Evolutionary conservation across 257 asterid species (phyloP).

Genomic region (Solanum piurae): DNA sequence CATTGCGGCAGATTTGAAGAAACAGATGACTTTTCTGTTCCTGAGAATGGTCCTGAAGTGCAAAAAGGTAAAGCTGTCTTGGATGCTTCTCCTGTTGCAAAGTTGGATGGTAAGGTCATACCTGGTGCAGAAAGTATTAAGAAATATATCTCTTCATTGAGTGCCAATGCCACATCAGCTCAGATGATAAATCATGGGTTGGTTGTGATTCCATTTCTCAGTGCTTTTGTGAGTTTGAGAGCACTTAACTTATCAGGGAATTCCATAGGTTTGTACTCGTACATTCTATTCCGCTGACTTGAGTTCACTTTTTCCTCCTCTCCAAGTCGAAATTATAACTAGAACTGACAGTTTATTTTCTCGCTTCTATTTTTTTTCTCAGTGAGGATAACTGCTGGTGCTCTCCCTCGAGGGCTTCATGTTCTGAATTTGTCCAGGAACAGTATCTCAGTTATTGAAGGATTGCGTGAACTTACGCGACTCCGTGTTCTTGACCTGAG

Average conservation of each 20-base stretch:
- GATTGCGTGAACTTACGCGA: constrained; percentile 81
- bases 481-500: constrained; percentile 94
- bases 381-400: constrained; percentile 86
- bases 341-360: neutral
- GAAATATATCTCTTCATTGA: constrained; percentile 71
- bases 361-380: constrained; percentile 5
- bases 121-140: constrained; percentile 78
- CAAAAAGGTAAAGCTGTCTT: constrained; percentile 9
- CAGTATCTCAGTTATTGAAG: constrained; percentile 79
- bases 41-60: constrained; percentile 20
- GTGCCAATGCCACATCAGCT: constrained; percentile 61
- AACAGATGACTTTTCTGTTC: constrained; percentile 21
- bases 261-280: constrained; percentile 54
- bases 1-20: constrained; percentile 50
- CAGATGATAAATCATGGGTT: constrained; percentile 85
- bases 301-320: neutral
- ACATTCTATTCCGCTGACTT: neutral
- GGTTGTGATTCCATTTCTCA: constrained; percentile 76
- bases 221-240: constrained; percentile 70
- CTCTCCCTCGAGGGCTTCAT: constrained; percentile 95
- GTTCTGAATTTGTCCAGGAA: constrained; percentile 81
- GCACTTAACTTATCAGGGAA: constrained; percentile 90
- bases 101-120: constrained; percentile 41
- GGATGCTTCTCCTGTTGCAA: constrained; percentile 24
- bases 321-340: neutral